Conservation (phyloP, 2,329 filamentous ascomycete genomes). For the Pseudocercospora musae region DNA sequence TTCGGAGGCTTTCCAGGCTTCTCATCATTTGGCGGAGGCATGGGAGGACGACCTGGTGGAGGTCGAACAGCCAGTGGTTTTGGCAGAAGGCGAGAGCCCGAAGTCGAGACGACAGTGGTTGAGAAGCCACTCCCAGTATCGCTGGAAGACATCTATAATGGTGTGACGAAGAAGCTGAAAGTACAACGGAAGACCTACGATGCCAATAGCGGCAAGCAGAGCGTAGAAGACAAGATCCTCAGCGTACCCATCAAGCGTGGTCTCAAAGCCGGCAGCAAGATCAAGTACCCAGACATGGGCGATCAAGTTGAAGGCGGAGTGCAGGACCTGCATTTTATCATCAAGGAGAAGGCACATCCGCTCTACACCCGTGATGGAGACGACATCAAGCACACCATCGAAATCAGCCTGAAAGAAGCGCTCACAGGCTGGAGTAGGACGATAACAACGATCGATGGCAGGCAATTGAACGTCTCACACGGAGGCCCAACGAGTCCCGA, state of each 20-base stretch:
- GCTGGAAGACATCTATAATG: conserved; percentile 84
- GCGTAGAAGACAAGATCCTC: conserved; percentile 81
- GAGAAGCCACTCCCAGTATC: conserved; percentile 78
- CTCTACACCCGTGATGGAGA: conserved; percentile 84
- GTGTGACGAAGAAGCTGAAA: conserved; percentile 93
- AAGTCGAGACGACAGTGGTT: conserved; percentile 85
- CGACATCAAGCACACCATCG: conserved; percentile 74
- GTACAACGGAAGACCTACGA: conserved; percentile 97
- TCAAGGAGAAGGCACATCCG: conserved; percentile 89
- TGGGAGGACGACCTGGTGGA: conserved; percentile 40
- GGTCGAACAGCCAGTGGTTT: conserved; percentile 40
- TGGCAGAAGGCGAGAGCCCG: conserved; percentile 48
- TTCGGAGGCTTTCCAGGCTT: conserved; percentile 48
- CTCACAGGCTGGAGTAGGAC: conserved; percentile 90
- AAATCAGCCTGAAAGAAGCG: conserved; percentile 86
- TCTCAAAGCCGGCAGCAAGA: conserved; percentile 94
- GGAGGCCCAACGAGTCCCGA: conserved; percentile 81
- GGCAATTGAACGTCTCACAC: conserved; percentile 75
- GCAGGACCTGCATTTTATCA: conserved; percentile 91
- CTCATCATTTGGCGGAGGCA: conserved; percentile 42
- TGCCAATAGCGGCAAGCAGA: conserved; percentile 72
- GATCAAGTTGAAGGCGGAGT: conserved; percentile 95
- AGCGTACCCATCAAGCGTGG: conserved; percentile 95
- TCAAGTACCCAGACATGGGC: conserved; percentile 96
- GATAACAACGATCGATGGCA: conserved; percentile 90